A percentile compares a stretch with the other conserved stretches of the same genome.
phyloP scores from a whole-genome alignment of 352 stramenopile genomes.

The Globisporangium echinulatum region DNA sequence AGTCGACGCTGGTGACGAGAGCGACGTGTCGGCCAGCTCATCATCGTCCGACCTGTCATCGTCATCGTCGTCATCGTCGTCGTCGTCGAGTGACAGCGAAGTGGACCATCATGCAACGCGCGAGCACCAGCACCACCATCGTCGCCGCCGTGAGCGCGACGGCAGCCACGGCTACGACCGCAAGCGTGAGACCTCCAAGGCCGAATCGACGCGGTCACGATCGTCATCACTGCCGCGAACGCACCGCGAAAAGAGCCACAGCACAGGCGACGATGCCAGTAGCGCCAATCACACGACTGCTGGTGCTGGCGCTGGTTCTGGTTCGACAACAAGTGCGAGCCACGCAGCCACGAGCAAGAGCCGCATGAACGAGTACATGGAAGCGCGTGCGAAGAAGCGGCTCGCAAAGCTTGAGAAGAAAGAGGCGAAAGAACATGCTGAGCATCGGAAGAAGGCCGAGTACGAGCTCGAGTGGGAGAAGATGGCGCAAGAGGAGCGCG shows the following conservation, averaged over 20 bases:
- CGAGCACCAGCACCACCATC: slow-evolving; percentile 6
- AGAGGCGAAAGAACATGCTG: slow-evolving; percentile 59
- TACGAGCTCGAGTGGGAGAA: slow-evolving; percentile 87
- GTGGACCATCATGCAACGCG: neutral
- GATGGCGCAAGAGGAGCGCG: slow-evolving; percentile 82
- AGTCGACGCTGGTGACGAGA: slow-evolving; percentile 1
- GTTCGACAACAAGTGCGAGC: neutral
- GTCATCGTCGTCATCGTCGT: slow-evolving; percentile 9
- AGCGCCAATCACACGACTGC: neutral
- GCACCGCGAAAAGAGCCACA: slow-evolving; percentile 34
- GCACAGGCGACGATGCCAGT: slow-evolving; percentile 18
- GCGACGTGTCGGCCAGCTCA: slow-evolving; percentile 1
- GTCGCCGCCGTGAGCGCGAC: slow-evolving; percentile 18
- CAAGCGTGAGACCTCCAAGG: slow-evolving; percentile 12
- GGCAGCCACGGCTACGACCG: neutral
- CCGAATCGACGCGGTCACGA: slow-evolving; percentile 17
- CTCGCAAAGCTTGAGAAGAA: slow-evolving; percentile 76
- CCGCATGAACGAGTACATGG: slow-evolving; percentile 89
- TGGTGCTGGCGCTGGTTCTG: too few species aligned
- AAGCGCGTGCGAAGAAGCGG: slow-evolving; percentile 67
- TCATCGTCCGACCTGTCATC: neutral
- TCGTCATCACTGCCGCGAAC: slow-evolving; percentile 29
- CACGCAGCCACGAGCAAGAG: slow-evolving; percentile 37
- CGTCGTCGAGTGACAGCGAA: slow-evolving; percentile 12
- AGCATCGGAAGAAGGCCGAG: slow-evolving; percentile 74